A percentile compares a stretch with the other conserved stretches of the same genome.
These are phyloP conservation scores for Tritrichomonas musculus DNA, from an alignment of 208 protist genomes.

Conservation along the genomic window DNA sequence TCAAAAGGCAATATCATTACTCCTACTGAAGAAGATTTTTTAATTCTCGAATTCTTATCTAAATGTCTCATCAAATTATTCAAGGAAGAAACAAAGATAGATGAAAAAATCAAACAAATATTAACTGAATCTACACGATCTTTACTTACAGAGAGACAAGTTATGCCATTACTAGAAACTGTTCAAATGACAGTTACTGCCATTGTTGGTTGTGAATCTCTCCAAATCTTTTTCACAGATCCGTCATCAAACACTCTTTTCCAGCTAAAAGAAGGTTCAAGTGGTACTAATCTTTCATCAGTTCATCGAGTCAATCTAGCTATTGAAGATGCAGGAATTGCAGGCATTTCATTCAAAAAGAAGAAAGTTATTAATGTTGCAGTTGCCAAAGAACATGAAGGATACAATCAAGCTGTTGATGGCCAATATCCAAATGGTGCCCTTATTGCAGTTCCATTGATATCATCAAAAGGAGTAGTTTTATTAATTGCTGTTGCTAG, in stretches of 20 bases:
- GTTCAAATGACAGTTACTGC: neutral
- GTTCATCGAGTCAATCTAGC: neutral
- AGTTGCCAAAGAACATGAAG: neutral
- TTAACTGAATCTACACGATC: neutral
- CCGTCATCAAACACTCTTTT: neutral
- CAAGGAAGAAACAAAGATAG: neutral
- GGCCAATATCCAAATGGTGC: neutral
- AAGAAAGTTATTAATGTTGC: neutral
- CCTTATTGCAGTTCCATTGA: neutral
- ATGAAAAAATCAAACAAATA: neutral
- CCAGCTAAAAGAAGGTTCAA: neutral
- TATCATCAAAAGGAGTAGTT: neutral
- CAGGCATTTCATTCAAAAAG: neutral
- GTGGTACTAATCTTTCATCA: neutral
- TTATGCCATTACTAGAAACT: slow-evolving; percentile 5
- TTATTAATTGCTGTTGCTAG: neutral
- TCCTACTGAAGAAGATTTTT: neutral
- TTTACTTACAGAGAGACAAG: neutral
- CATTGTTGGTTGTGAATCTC: neutral
- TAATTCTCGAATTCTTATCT: neutral
- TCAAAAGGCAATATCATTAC: neutral
- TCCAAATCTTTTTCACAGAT: neutral
- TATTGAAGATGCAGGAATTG: neutral
- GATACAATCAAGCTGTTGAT: neutral
- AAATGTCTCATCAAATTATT: neutral